Evolutionary conservation across 352 stramenopile species (phyloP), one percentile per base, ranked within the genome.

Genomic region (Bremia lactucae): DNA sequence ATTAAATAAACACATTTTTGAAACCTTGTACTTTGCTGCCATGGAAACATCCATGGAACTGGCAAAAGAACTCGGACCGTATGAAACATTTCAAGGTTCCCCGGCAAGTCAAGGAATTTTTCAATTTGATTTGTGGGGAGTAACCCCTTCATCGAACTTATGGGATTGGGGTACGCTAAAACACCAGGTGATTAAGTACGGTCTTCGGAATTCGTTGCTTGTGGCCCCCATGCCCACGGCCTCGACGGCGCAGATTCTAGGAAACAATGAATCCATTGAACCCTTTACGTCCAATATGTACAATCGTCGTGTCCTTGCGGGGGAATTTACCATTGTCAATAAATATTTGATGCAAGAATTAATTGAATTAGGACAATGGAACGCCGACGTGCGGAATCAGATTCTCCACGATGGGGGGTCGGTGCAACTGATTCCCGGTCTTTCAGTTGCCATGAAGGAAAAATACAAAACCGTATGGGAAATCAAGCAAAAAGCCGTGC

Each of bases 391-490:
- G 31, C 94, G 96, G 31, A 99, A 99, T 79, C 91, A 97, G 52
- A 97, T 99, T 53, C 94, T 99, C 68, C 87, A 96, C 49, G 90
- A 99, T 57, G 67, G 89, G 46, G 96, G 96, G 22, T 97, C 83
- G 2, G 84, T 99, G 19, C 95, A 98, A 65, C 90, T 93, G 42
- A 80, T 96, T 18, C 63, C 65, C n/a, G 47, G 39, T 18, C 86
- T 95, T 31, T 86, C 90, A 13, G 56, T 74, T 16, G 42, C 76
- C 16, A 64, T 95, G 49, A 92, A 95, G 53, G 88, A 96, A 20
- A 89, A 99, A 18, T 99, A 98, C 86, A 99, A 99, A 76, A 99
- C 96, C 2, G 96, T 99, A 42, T 99, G 96, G 96, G 96, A 99
- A 66, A 98, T 99, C 74, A 97, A 97, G 62, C 96, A 99, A 66